These are phyloP conservation scores for Cyclotella cryptica DNA, from an alignment of 108 stramenopile genomes.

Conservation along the genomic window DNA sequence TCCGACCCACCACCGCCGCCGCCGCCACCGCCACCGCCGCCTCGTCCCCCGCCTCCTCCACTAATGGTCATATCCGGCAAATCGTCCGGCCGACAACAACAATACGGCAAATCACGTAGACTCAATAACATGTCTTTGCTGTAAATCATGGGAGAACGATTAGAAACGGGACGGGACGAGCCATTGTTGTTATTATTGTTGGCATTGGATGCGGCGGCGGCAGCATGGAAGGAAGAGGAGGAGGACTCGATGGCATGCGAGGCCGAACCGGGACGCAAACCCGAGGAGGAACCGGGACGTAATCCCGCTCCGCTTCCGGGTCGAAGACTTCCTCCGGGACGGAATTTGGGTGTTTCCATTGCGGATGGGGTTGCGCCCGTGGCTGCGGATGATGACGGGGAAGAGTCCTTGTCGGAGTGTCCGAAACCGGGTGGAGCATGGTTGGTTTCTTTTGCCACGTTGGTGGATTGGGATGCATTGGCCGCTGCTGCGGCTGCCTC, in stretches of 20 bases:
- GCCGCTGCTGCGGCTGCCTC: background rate
- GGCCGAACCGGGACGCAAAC: constrained; percentile 44
- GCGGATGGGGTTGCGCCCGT: background rate
- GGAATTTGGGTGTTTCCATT: background rate
- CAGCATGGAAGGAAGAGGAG: background rate
- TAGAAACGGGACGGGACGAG: background rate
- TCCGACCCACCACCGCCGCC: constrained; percentile 34
- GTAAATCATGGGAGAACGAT: constrained; percentile 44
- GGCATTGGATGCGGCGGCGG: background rate
- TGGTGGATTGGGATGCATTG: constrained; percentile 4
- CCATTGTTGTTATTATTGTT: no score
- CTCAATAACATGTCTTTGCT: constrained; percentile 52
- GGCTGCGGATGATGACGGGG: background rate
- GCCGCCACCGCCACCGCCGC: no score
- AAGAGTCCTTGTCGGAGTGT: background rate
- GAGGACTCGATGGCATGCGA: background rate
- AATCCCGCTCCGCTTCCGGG: constrained; percentile 16
- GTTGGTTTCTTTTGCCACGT: background rate
- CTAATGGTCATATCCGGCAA: constrained; percentile 44
- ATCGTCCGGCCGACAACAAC: constrained; percentile 40
- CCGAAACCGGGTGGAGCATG: constrained; percentile 2
- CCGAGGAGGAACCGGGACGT: constrained; percentile 22
- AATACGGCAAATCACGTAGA: constrained; percentile 39
- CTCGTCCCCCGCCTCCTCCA: constrained; percentile 18
- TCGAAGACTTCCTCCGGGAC: constrained; percentile 12